phyloP scores from a whole-genome alignment of 2,329 filamentous ascomycete species.

The Colletotrichum euphorbiae region DNA sequence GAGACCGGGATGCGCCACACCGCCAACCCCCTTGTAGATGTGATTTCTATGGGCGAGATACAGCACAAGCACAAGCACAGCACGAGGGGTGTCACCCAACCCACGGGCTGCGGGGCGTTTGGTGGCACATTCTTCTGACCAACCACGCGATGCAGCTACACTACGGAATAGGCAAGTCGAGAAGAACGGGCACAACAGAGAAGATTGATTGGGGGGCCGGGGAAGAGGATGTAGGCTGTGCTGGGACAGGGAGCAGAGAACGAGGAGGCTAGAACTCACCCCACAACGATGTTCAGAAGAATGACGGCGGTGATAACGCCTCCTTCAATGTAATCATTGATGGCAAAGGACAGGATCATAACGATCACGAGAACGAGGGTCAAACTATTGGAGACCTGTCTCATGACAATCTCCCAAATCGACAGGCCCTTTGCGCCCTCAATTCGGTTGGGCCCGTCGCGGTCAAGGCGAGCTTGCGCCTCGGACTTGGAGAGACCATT shows the following conservation, averaged over 20 bases:
- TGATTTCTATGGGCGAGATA: neutral
- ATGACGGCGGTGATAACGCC: constrained; percentile 74
- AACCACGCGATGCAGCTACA: constrained; percentile 3
- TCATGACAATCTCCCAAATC: constrained; percentile 80
- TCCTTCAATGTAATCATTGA: constrained; percentile 72
- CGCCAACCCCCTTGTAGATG: constrained; percentile 1
- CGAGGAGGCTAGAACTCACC: constrained; percentile 55
- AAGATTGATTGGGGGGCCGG: neutral
- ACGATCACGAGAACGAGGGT: constrained; percentile 80
- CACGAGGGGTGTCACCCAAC: constrained; percentile 28
- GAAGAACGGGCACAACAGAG: neutral
- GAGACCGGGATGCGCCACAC: constrained; percentile 21
- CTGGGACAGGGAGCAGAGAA: neutral
- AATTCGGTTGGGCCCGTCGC: constrained; percentile 78
- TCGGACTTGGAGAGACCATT: constrained; percentile 74
- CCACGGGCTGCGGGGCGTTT: constrained; percentile 1
- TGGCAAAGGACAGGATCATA: constrained; percentile 76
- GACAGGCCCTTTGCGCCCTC: constrained; percentile 78
- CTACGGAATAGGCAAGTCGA: constrained; percentile 5
- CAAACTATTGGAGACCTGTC: constrained; percentile 81
- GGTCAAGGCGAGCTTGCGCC: constrained; percentile 72
- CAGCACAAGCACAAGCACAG: no score
- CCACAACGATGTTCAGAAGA: constrained; percentile 74
- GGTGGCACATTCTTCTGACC: neutral
- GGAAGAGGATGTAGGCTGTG: neutral